Conservation (phyloP, 2,329 filamentous ascomycete species). For the Emericellopsis atlantica region DNA sequence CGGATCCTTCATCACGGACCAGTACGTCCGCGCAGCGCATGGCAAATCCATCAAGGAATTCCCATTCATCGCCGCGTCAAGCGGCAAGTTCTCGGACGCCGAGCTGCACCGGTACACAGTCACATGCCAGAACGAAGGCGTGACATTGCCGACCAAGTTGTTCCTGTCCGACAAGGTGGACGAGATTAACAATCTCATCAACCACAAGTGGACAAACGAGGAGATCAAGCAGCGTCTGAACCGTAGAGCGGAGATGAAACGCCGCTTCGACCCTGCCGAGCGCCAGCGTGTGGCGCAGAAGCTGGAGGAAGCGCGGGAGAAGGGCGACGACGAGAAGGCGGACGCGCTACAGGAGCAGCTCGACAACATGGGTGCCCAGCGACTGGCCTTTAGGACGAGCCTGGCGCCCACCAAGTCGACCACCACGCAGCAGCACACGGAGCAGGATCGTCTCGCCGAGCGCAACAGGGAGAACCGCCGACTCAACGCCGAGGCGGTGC, state of each 20-base stretch:
- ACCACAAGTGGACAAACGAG: conserved; percentile 68
- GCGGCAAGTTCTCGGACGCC: conserved; percentile 72
- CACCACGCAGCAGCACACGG: conserved; percentile 37
- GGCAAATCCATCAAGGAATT: conserved; percentile 76
- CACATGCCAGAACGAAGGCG: conserved; percentile 57
- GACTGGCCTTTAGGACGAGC: conserved; percentile 61
- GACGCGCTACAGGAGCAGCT: conserved; percentile 46
- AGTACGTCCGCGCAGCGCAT: conserved; percentile 71
- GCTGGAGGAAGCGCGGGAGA: conserved; percentile 52
- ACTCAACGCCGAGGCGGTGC: conserved; percentile 78
- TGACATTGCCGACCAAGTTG: conserved; percentile 62
- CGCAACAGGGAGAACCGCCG: conserved; percentile 78
- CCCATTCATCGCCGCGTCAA: conserved; percentile 84
- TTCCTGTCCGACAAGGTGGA: conserved; percentile 59
- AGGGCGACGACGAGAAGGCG: conserved; percentile 46
- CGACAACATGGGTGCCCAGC: conserved; percentile 51
- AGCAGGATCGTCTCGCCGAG: conserved; percentile 73
- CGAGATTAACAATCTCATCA: conserved; percentile 69
- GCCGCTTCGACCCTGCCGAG: conserved; percentile 53
- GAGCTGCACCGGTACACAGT: conserved; percentile 77
- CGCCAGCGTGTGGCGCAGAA: conserved; percentile 54
- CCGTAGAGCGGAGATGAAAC: conserved; percentile 54
- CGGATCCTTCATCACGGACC: conserved; percentile 69
- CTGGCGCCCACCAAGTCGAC: conserved; percentile 40
- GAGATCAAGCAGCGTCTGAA: conserved; percentile 72